These are phyloP conservation scores for Xylariales sp. DNA, from an alignment of 2,329 filamentous ascomycete genomes.

Conservation along the genomic window DNA sequence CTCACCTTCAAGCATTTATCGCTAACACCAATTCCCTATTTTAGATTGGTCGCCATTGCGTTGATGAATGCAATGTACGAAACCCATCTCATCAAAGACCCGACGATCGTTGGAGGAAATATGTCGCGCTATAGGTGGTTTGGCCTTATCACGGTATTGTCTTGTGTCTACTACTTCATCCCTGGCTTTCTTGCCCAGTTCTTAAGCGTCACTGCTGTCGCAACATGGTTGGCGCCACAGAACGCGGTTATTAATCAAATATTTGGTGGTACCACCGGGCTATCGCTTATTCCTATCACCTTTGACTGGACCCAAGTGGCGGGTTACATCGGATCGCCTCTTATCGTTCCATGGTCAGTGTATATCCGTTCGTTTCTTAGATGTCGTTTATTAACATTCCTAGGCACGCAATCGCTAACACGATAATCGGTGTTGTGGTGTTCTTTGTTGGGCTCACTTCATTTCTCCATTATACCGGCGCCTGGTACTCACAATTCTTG, in stretches of 20 bases:
- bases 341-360: slow-evolving; percentile 73
- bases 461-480: slow-evolving; percentile 72
- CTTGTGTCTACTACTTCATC: slow-evolving; percentile 76
- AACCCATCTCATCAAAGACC: slow-evolving; percentile 61
- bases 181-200: slow-evolving; percentile 77
- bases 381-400: not conserved
- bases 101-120: slow-evolving; percentile 68
- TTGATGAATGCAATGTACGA: slow-evolving; percentile 81
- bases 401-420: slow-evolving; percentile 79
- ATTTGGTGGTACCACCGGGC: slow-evolving; percentile 75
- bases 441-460: slow-evolving; percentile 73
- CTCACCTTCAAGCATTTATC: not conserved
- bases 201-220: slow-evolving; percentile 76
- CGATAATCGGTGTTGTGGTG: slow-evolving; percentile 72
- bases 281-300: slow-evolving; percentile 76
- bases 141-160: slow-evolving; percentile 63
- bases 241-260: slow-evolving; percentile 77
- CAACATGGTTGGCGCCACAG: slow-evolving; percentile 77
- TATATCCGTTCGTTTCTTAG: not conserved
- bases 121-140: slow-evolving; percentile 77
- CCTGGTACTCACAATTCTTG: slow-evolving; percentile 73
- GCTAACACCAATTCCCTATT: slow-evolving; percentile 4
- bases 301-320: slow-evolving; percentile 82
- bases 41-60: slow-evolving; percentile 72
- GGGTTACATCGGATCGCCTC: slow-evolving; percentile 74